Evolutionary conservation across 768 basidiomycete species (phyloP), one percentile per base, ranked within the genome.

Genomic region (Russula foetens): DNA sequence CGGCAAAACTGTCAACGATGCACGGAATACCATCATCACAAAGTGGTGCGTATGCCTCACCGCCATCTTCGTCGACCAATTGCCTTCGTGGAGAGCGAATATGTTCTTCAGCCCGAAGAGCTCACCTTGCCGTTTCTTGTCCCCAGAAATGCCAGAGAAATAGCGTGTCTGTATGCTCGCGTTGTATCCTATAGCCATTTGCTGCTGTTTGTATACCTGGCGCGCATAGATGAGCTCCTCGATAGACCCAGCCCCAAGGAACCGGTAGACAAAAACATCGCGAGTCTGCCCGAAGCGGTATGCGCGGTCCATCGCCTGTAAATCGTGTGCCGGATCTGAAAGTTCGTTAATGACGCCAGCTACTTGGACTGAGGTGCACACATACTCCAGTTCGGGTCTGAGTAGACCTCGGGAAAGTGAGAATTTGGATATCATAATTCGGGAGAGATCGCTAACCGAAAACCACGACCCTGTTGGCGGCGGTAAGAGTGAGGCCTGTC

Each of bases 341-440:
- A n/a, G 35, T 35, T 24, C 38, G 45, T 51, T 26, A 63, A n/a
- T 38, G 11, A 56, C 33, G 31, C 47, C n/a, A 19, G 46, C 15
- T 19, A 14, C 19, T 28, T 46, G 33, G 54, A 46, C 46, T 4
- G 19, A 44, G 9, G 19, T 3, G 49, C 7, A 33, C 11, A 76
- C 90, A 70, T 71, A 92, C 92, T 98, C 95, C 95, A 98, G 65
- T 92, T 92, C 4, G 95, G 93, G 74, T 95, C 92, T 90, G 43
- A 55, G 17, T 8, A 43, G 35, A 38, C 21, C 43, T 24, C 28
- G 2, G 14, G 50, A 26, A 12, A 23, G 39, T 41, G 14, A 41
- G 50, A 19, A 47, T 44, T 2, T 23, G 28, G 43, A 43, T 48
- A 53, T 24, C 26, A 11, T 26, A 15, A 21, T n/a, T 52, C 12